Evolutionary conservation across 306 rosid species (phyloP).

Genomic region (Sesbania bispinosa): DNA sequence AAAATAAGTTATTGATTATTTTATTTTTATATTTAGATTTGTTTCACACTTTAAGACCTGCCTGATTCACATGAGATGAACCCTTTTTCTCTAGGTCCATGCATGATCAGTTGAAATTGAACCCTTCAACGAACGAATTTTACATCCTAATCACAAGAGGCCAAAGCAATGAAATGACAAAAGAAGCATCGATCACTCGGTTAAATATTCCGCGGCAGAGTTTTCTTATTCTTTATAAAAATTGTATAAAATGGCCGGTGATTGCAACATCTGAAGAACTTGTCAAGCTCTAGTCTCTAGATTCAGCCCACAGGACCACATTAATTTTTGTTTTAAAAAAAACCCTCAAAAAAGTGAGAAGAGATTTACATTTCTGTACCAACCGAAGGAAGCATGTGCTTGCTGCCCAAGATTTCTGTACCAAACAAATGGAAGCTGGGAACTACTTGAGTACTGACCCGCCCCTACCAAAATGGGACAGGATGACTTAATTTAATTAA

Average conservation of each 20-base stretch:
- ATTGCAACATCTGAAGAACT: constrained; percentile 6
- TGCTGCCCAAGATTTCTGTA: too few species aligned
- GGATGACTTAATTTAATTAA: too few species aligned
- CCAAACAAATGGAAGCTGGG: too few species aligned
- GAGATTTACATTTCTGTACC: too few species aligned
- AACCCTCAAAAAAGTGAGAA: too few species aligned
- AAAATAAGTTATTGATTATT: not conserved
- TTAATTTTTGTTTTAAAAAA: too few species aligned
- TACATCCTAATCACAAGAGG: not conserved
- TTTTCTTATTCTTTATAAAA: not conserved
- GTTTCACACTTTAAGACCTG: not conserved
- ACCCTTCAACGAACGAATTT: constrained; percentile 18
- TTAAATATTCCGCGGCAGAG: not conserved
- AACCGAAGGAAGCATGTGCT: too few species aligned
- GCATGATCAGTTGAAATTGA: constrained; percentile 6
- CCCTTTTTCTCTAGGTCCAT: too few species aligned
- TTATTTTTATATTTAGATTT: not conserved
- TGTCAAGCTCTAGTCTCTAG: too few species aligned
- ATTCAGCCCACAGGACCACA: not conserved
- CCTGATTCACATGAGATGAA: constrained; percentile 18
- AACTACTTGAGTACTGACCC: too few species aligned
- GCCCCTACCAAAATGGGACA: too few species aligned
- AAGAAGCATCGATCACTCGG: not conserved
- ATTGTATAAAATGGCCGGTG: constrained; percentile 10
- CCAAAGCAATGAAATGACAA: too few species aligned